Base-by-base conservation (phyloP, 2,329 filamentous ascomycete genomes). In the Lizonia empirigonia region DNA sequence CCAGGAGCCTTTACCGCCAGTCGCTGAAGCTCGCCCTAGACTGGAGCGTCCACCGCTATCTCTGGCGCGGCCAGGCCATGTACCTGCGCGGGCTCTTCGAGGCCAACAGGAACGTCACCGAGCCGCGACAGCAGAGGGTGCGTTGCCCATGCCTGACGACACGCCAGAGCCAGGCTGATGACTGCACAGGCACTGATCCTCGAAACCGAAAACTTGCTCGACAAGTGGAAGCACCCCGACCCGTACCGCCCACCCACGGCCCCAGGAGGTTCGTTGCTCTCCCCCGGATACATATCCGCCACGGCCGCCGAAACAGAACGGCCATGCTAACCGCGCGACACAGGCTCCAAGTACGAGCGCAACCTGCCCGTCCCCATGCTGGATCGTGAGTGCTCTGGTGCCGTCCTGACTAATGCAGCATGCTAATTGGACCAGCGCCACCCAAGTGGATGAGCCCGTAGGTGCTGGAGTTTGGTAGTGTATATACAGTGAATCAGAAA, bases 161-260 rank as follows among this genome's bases (percentile, higher is more conserved):
- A 35, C 20, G 18, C 29, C 30, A 44, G 45, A 35, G 44, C 34
- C 19, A 49, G 33, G 42, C 68, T 71, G 55, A 71, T 48, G 22
- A 20, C 51, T 32, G 44, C 20, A 40, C 60, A 99, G 94, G 85
- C 85, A 40, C 76, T 99, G 51, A 82, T 97, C 60, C 84, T 86
- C 56, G 91, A 97, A 77, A 93, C 94, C 4, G 92, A 97, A 75
- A 88, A 88, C 63, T 73, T 97, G 52, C 79, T 99, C 57, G 85
- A 94, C 68, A 89, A 87, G 75, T 99, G 93, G 93, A 97, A 97
- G 78, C 94, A 99, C 71, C 94, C 94, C 3, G 94, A 99, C 74
- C 92, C 94, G 24, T 97, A 96, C 74, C 81, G 84, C 63, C 85
- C 88, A 60, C 94, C 94, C 12, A 96, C 91, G 33, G 93, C 94